Evolutionary conservation across 331 rosid genomes (phyloP).

Genomic region (Erythrophleum ivorense): DNA sequence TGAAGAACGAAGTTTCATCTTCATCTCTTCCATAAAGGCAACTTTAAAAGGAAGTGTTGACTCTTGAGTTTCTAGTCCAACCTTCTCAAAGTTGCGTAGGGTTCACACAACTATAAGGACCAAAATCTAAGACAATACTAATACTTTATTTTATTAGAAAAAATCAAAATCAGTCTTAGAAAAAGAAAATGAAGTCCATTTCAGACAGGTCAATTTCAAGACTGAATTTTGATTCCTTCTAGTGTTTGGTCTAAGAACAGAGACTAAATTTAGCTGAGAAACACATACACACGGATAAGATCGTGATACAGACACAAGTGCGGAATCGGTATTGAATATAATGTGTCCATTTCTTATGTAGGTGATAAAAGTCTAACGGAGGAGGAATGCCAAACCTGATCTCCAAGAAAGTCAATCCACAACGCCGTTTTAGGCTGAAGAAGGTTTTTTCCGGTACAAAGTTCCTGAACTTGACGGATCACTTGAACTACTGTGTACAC

Average conservation of each 20-base stretch:
- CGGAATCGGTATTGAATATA: too few relatives aligned
- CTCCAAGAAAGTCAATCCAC: constrained; percentile 66
- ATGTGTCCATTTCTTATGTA: too few relatives aligned
- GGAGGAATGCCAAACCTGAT: constrained; percentile 62
- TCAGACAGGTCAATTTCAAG: too few relatives aligned
- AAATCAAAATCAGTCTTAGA: too few relatives aligned
- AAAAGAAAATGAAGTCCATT: too few relatives aligned
- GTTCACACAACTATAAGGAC: too few relatives aligned
- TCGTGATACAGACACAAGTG: too few relatives aligned
- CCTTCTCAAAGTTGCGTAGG: not conserved
- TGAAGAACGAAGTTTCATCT: constrained; percentile 24
- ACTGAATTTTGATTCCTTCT: too few relatives aligned
- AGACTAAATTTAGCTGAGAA: too few relatives aligned
- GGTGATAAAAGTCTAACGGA: not conserved
- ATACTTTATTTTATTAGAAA: too few relatives aligned
- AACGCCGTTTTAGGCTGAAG: constrained; percentile 46
- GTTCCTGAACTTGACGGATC: constrained; percentile 53
- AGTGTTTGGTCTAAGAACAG: too few relatives aligned
- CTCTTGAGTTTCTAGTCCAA: not conserved
- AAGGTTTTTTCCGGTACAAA: constrained; percentile 44
- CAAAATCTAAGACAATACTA: not conserved
- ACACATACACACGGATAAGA: too few relatives aligned
- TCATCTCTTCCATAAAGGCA: not conserved
- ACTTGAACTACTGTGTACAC: constrained; percentile 58
- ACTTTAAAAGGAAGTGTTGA: constrained; percentile 10